Conservation (phyloP, 2,329 filamentous ascomycete genomes). For the Alternaria longipes region DNA sequence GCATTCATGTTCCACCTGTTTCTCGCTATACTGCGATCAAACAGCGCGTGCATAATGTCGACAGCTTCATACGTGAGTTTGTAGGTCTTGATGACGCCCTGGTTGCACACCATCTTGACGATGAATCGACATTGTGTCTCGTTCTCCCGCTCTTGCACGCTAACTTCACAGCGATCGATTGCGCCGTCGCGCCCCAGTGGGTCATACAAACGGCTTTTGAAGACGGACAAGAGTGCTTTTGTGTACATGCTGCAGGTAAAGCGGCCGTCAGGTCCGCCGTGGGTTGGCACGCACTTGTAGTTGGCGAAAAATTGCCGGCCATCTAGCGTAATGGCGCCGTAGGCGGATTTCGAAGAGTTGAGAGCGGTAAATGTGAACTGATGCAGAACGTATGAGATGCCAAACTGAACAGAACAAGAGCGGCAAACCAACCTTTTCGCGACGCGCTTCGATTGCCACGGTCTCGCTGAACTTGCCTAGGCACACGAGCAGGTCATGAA, state of each 20-base stretch:
- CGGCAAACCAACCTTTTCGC: slow-evolving; percentile 65
- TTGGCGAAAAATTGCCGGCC: slow-evolving; percentile 75
- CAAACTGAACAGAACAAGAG: slow-evolving; percentile 20
- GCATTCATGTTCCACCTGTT: slow-evolving; percentile 79
- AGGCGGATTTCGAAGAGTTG: slow-evolving; percentile 83
- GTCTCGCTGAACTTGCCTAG: slow-evolving; percentile 82
- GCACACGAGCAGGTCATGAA: slow-evolving; percentile 78
- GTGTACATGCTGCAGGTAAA: slow-evolving; percentile 82
- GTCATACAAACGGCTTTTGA: slow-evolving; percentile 73
- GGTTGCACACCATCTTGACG: slow-evolving; percentile 76
- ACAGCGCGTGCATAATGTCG: slow-evolving; percentile 79
- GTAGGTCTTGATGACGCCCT: slow-evolving; percentile 81
- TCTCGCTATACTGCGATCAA: slow-evolving; percentile 70
- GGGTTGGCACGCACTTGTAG: slow-evolving; percentile 68
- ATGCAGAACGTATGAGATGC: slow-evolving; percentile 27
- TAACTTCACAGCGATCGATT: slow-evolving; percentile 78
- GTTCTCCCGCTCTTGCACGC: slow-evolving; percentile 74
- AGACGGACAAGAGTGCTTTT: slow-evolving; percentile 74
- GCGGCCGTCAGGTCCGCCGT: slow-evolving; percentile 52
- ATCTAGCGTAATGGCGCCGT: slow-evolving; percentile 75
- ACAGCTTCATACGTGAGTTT: slow-evolving; percentile 77
- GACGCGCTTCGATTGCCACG: slow-evolving; percentile 76
- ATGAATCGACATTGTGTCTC: slow-evolving; percentile 76
- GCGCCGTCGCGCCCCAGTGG: slow-evolving; percentile 72
- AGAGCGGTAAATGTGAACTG: slow-evolving; percentile 76